Percentiles rank a stretch among this genome's conserved stretches.
phyloP scores from a whole-genome alignment of 192 early-diverging fungal genomes.

The Endogone sp. region DNA sequence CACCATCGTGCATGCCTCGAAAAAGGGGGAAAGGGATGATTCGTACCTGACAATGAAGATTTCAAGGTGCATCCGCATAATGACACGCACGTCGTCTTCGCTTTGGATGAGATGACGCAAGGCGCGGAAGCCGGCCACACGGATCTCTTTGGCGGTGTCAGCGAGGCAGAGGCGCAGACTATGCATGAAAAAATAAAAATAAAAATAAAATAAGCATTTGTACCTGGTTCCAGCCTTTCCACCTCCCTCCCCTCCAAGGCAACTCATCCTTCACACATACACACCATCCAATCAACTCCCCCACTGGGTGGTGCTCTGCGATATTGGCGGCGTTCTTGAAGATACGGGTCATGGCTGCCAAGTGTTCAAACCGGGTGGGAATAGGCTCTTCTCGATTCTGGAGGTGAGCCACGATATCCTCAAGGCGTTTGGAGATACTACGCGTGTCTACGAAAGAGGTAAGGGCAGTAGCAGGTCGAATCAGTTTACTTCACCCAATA shows the following conservation, averaged over 20 bases:
- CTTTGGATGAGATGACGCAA: slow-evolving; percentile 52
- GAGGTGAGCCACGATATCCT: not conserved
- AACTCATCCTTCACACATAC: not conserved
- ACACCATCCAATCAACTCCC: slow-evolving; percentile 17
- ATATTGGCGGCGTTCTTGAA: slow-evolving; percentile 26
- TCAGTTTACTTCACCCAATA: no score
- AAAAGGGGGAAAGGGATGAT: no score
- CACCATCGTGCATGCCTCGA: not conserved
- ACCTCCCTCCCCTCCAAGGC: no score
- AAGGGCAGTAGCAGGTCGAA: no score
- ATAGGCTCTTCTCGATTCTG: not conserved
- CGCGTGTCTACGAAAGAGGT: slow-evolving; percentile 1
- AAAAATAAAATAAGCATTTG: slow-evolving; percentile 1
- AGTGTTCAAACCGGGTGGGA: slow-evolving; percentile 19
- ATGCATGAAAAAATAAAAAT: not conserved
- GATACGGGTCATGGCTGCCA: slow-evolving; percentile 23
- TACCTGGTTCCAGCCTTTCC: not conserved
- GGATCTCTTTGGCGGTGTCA: slow-evolving; percentile 49
- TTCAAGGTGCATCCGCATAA: slow-evolving; percentile 57
- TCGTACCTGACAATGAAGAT: slow-evolving; percentile 70
- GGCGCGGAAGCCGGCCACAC: slow-evolving; percentile 59
- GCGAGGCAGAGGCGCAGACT: slow-evolving; percentile 46
- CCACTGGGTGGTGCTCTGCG: slow-evolving; percentile 21
- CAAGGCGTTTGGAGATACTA: not conserved
- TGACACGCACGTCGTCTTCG: slow-evolving; percentile 32